These are phyloP conservation scores for Silene vulgaris DNA, from an alignment of 179 eudicot species.

Conservation along the genomic window DNA sequence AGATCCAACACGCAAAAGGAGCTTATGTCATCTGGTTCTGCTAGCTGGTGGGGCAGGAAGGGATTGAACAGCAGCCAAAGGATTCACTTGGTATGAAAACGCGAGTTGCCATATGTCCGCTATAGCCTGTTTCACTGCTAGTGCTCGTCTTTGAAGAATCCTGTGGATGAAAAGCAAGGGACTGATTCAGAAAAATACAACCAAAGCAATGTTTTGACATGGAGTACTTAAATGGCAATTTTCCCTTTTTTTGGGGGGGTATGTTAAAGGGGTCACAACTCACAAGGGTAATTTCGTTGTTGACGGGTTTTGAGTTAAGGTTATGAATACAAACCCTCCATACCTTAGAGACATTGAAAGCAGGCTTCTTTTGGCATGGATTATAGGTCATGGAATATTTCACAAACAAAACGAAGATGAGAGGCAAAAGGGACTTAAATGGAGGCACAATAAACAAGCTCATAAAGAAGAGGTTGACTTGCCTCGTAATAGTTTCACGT, in stretches of 20 bases:
- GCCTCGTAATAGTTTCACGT: conserved; percentile 54
- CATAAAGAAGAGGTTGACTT: conserved; percentile 21
- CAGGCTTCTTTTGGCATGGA: background rate
- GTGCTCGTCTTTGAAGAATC: conserved; percentile 37
- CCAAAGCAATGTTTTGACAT: background rate
- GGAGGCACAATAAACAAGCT: background rate
- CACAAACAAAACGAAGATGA: background rate
- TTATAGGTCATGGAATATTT: background rate
- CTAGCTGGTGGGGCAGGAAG: conserved; percentile 44
- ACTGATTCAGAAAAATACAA: conserved; percentile 6
- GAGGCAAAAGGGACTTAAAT: background rate
- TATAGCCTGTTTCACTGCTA: conserved; percentile 52
- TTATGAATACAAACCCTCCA: background rate
- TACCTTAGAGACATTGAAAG: background rate
- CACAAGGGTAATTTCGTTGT: background rate
- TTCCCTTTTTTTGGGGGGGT: background rate
- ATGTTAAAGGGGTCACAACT: background rate
- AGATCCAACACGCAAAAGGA: background rate
- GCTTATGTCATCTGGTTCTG: conserved; percentile 36
- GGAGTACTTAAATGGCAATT: background rate
- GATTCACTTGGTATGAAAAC: conserved; percentile 95
- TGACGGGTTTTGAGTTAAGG: background rate
- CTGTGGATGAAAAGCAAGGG: conserved; percentile 33
- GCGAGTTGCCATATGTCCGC: conserved; percentile 87
- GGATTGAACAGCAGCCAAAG: conserved; percentile 84